phyloP scores from a whole-genome alignment of 179 eudicot genomes.

The Beta lomatogona region DNA sequence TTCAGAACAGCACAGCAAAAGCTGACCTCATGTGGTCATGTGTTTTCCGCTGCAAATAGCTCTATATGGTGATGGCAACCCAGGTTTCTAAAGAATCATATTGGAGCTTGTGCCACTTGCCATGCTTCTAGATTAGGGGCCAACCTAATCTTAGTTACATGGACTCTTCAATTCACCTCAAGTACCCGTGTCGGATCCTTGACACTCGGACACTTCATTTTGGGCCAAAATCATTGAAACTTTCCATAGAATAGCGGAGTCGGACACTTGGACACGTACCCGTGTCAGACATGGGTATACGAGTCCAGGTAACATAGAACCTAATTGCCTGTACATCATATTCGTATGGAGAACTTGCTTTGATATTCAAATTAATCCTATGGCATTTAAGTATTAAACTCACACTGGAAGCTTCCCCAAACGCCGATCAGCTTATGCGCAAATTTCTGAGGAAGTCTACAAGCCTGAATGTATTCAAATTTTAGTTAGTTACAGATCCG shows the following conservation, averaged over 20 bases:
- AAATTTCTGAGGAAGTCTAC: constrained; percentile 69
- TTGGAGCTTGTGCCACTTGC: neutral
- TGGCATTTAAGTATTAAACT: constrained; percentile 21
- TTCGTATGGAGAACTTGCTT: neutral
- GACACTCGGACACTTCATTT: too few species aligned
- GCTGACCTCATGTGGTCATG: neutral
- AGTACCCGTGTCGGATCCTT: too few species aligned
- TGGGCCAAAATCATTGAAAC: too few species aligned
- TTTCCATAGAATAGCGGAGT: too few species aligned
- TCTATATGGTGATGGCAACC: neutral
- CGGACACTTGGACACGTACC: too few species aligned
- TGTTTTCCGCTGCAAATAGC: neutral
- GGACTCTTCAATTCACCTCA: too few species aligned
- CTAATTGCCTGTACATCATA: neutral
- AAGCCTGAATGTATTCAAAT: constrained; percentile 53
- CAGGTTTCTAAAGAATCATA: neutral
- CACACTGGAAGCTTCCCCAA: constrained; percentile 38
- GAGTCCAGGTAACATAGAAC: too few species aligned
- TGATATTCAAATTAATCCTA: neutral
- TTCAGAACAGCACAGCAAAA: neutral
- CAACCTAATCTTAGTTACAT: too few species aligned
- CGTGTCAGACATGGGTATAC: too few species aligned
- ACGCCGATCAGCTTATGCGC: constrained; percentile 56
- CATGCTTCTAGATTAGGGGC: neutral
- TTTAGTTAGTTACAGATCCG: constrained; percentile 14